A percentile compares a stretch with the other conserved stretches of the same genome.
phyloP scores from a whole-genome alignment of 2,329 filamentous ascomycete species.

The Rutstroemia sp. region DNA sequence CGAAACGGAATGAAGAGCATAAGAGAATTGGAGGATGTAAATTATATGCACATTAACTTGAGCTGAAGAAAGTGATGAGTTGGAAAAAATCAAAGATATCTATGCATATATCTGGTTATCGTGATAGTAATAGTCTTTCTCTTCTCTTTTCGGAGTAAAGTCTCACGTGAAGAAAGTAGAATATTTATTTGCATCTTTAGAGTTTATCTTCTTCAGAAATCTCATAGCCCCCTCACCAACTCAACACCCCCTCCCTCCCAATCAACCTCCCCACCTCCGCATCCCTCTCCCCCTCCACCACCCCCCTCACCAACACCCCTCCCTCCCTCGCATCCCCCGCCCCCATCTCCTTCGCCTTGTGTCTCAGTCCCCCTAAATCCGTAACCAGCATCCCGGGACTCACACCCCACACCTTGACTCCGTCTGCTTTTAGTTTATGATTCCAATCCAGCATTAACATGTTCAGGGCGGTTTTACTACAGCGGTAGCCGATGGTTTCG shows the following conservation, averaged over 20 bases:
- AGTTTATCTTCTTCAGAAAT: too few species aligned
- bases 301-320: slow-evolving; percentile 19
- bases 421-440: slow-evolving; percentile 38
- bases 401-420: slow-evolving; percentile 42
- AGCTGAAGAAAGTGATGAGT: too few species aligned
- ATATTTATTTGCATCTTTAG: too few species aligned
- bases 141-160: too few species aligned
- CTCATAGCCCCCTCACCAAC: slow-evolving; percentile 11
- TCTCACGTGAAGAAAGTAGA: too few species aligned
- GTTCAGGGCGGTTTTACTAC: slow-evolving; percentile 38
- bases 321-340: slow-evolving; percentile 27
- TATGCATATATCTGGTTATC: too few species aligned
- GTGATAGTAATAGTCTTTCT: too few species aligned
- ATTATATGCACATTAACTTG: too few species aligned
- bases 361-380: slow-evolving; percentile 31
- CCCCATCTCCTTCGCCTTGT: slow-evolving; percentile 10
- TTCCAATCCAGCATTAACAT: slow-evolving; percentile 43
- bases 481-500: slow-evolving; percentile 32
- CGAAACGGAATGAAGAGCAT: too few species aligned
- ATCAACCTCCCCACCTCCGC: slow-evolving; percentile 10
- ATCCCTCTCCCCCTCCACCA: slow-evolving; percentile 16
- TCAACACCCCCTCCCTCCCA: slow-evolving; percentile 15
- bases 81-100: too few species aligned
- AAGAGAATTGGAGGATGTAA: too few species aligned
- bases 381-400: slow-evolving; percentile 43